Percentiles rank a stretch among this genome's conserved stretches.
Conservation (phyloP, 140 eudicot species). For the Senecio squalidus region DNA sequence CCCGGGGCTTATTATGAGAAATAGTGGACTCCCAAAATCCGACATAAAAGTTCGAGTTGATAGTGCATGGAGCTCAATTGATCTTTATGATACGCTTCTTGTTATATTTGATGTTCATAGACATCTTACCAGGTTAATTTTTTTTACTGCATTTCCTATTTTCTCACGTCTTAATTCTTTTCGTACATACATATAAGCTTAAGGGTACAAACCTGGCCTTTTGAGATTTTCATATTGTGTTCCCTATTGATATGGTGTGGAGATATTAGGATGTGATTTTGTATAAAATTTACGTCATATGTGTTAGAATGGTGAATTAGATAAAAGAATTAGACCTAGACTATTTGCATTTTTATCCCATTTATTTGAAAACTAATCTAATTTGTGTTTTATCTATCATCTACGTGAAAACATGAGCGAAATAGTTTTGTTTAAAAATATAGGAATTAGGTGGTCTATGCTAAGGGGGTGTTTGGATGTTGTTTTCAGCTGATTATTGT, state of each 20-base stretch:
- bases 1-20: conserved; percentile 82
- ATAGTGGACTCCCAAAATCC: conserved; percentile 59
- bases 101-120: conserved; percentile 93
- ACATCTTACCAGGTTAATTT: conserved; percentile 77
- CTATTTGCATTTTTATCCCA: no score
- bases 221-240: not conserved
- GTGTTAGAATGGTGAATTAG: not conserved
- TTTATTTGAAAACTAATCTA: no score
- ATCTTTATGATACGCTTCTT: conserved; percentile 67
- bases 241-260: conserved; percentile 2
- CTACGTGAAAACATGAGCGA: no score
- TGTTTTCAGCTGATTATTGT: not conserved
- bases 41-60: conserved; percentile 78
- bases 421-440: not conserved
- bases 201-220: conserved; percentile 3
- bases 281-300: not conserved
- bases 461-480: not conserved
- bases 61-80: conserved; percentile 77
- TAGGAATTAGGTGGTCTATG: not conserved
- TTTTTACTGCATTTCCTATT: conserved; percentile 9
- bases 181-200: not conserved
- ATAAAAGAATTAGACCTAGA: no score
- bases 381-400: no score
- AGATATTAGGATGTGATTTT: conserved; percentile 9
- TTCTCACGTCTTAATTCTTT: not conserved